Base-by-base conservation (phyloP, 2,329 filamentous ascomycete genomes). In the Didymella pomorum region DNA sequence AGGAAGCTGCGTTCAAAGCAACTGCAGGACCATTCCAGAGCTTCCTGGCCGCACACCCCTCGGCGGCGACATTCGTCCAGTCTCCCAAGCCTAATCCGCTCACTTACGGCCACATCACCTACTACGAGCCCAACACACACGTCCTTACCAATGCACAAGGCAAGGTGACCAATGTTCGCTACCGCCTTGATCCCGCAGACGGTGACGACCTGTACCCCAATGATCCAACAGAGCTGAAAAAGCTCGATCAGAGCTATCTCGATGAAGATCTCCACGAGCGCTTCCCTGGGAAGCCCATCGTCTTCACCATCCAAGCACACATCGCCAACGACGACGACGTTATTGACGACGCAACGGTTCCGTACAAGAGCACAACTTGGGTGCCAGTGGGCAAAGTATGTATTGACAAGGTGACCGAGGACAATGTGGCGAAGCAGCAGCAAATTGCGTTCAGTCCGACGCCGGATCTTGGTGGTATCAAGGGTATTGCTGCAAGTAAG, bases 41-140 rank as follows among this genome's bases (percentile, higher is more conserved):
- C 93, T 76, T 98, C 93, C 66, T 90, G 87, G 31, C 92, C 93
- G 0, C 91, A 93, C 78, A 98, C 97, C 6, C 93, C 84, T 11
- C 94, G 93, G 75, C 97, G 97, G 0, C 79, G 93, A 18, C 90
- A 1, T 92, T 93, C 52, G 86, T 87, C 16, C 91, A 87, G 53
- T 93, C 94, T 39, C 94, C 94, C 76, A 98, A 98, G 1, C 94
- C 94, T 31, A 98, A 80, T 77, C 96, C 92, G 3, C 95, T 92
- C 35, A 93, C 91, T 73, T 97, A 97, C 77, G 88, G 57, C 48
- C 55, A 52, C n/a, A 56, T 60, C 20, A 56, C 57, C 9, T 60
- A 60, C 44, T 56, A 52, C n/a, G 52, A 60, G 43, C 57, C 57
- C n/a, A 60, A 60, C 31, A 60, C 57, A 7, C 57, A 60, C 21